Base-by-base conservation (phyloP, 2,329 filamentous ascomycete genomes). In the Ophiostoma sp. region DNA sequence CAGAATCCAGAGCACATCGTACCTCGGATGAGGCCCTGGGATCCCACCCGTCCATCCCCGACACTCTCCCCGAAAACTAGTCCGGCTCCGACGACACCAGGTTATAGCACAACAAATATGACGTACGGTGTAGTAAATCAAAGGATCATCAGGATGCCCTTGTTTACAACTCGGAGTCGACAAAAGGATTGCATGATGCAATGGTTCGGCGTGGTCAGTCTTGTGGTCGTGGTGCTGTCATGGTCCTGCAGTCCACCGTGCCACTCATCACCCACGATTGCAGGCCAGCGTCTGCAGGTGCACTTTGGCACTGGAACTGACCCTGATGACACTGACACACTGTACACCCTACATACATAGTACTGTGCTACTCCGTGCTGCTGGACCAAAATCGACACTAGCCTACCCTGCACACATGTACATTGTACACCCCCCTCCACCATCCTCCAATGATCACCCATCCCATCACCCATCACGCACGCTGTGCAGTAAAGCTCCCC, bases 131-230 rank as follows among this genome's bases (percentile, higher is more conserved):
- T 39, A 20, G 41, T 17, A 44, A 48, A n/a, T 20, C 20, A n/a
- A n/a, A 48, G 20, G 44, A 48, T 48, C 44, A 17, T n/a, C 44
- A 20, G 17, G 17, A 48, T 48, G 44, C 17, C 27, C 44, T 8
- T 48, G 17, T 52, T 23, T 17, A n/a, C 4, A n/a, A 48, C 27
- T n/a, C 44, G n/a, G 6, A 48, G 17, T 8, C 44, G 20, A 20
- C 17, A 54, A 54, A 23, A 54, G 20, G 48, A 57, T n/a, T 57
- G 52, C 52, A 57, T 57, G 52, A 57, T 57, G 52, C 52, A 57
- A 57, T 57, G 52, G 8, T 57, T 57, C 44, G 17, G 41, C 41
- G 41, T 48, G 44, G 44, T 5, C 17, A 48, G 44, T 48, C 44
- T n/a, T 48, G 44, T n/a, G 44, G 44, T 48, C 17, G 44, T 10